Conservation (phyloP, 1,139 yeast species). For the Suzukiozyma palmioleophila region DNA sequence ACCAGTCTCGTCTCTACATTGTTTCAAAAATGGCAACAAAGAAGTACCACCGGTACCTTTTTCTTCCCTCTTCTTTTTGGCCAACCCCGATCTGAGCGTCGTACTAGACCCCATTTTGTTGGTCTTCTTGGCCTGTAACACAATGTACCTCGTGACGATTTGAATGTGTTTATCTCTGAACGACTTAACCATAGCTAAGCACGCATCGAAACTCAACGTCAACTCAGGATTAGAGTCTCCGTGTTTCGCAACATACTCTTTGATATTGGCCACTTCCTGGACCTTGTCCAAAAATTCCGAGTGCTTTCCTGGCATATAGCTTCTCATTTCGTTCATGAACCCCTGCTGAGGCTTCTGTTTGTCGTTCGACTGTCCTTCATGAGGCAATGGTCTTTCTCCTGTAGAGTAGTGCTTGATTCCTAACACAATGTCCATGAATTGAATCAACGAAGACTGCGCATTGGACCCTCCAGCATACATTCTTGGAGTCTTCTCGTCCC, state of each 20-base stretch:
- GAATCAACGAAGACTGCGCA: constrained; percentile 88
- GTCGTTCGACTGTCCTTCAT: constrained; percentile 9
- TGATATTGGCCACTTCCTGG: constrained; percentile 51
- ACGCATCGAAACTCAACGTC: constrained; percentile 76
- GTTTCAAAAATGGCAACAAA: constrained; percentile 84
- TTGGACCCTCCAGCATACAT: constrained; percentile 86
- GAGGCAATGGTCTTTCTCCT: constrained; percentile 52
- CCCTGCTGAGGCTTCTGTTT: constrained; percentile 33
- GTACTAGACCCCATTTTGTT: constrained; percentile 49
- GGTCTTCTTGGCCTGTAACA: constrained; percentile 66
- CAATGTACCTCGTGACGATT: constrained; percentile 80
- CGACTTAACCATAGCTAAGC: constrained; percentile 81
- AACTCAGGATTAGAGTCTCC: constrained; percentile 48
- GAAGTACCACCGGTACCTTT: constrained; percentile 96
- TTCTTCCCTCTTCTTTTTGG: constrained; percentile 47
- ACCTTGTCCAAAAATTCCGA: constrained; percentile 64
- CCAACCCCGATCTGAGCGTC: constrained; percentile 60
- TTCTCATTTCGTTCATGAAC: constrained; percentile 79
- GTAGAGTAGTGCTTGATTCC: constrained; percentile 76
- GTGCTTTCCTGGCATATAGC: constrained; percentile 87
- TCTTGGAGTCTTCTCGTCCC: constrained; percentile 56
- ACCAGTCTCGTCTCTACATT: constrained; percentile 94
- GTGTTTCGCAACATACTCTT: constrained; percentile 54
- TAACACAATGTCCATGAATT: constrained; percentile 74
- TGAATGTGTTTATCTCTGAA: constrained; percentile 93